A percentile compares a stretch with the other conserved stretches of the same genome.
Conservation (phyloP, 345 rosid species). For the Gossypium anomalum region DNA sequence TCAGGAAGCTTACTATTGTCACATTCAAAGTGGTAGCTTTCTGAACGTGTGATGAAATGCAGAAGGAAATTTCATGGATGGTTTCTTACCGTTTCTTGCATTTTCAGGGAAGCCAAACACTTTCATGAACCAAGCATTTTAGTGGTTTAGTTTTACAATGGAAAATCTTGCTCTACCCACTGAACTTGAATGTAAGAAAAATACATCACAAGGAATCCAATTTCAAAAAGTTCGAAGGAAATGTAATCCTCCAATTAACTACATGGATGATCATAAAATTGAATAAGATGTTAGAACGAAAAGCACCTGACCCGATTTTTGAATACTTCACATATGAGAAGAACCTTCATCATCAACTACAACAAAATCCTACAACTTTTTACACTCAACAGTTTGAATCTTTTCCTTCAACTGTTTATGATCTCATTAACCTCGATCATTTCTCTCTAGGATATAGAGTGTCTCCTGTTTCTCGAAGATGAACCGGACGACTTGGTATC, state of each 20-base stretch:
- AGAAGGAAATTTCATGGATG: background rate
- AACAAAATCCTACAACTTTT: slow-evolving; percentile 26
- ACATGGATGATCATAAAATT: background rate
- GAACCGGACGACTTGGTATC: slow-evolving; percentile 64
- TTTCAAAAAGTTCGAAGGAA: background rate
- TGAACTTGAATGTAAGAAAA: too few species aligned
- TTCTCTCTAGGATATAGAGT: slow-evolving; percentile 56
- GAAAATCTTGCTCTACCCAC: too few species aligned
- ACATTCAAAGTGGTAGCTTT: background rate
- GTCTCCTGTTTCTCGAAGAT: slow-evolving; percentile 64
- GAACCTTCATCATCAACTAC: slow-evolving; percentile 8
- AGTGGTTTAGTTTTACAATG: too few species aligned
- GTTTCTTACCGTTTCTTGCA: too few species aligned
- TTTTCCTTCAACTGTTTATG: slow-evolving; percentile 9
- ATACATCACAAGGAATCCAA: background rate
- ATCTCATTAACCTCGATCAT: slow-evolving; percentile 1
- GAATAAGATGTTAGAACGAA: background rate
- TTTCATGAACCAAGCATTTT: too few species aligned
- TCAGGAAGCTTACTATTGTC: background rate
- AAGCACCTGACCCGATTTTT: background rate
- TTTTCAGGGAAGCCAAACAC: too few species aligned
- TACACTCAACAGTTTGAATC: slow-evolving; percentile 19
- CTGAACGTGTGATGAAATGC: background rate
- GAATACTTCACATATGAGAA: background rate
- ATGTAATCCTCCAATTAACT: background rate